Base-by-base conservation (phyloP, 345 rosid genomes). In the Toxicodendron radicans region DNA sequence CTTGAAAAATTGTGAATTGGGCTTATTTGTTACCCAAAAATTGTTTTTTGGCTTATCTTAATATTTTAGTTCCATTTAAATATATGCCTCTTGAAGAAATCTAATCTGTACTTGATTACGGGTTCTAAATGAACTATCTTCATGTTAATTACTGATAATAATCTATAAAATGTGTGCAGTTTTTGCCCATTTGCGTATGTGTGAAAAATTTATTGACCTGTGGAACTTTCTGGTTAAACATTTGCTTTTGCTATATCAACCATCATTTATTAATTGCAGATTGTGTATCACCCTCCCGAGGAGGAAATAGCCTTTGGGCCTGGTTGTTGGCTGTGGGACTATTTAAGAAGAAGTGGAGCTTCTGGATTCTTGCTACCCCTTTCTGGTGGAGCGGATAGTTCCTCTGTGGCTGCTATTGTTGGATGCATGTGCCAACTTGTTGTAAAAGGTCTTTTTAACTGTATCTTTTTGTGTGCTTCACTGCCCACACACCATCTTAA, bases 391-490 rank as follows among this genome's bases (percentile, higher is more conserved):
- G 98, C 97, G 70, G 97, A 93, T 72, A 93, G 99, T 84, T 95
- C 99, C 54, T 85, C 94, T 45, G 99, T 93, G 41, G 99, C 98
- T 77, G 98, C 99, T 64, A 93, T 95, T 60, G 99, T 95, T 84
- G 99, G 99, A 62, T 89, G 95, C 88, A 95, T 95, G 99, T 93
- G 99, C 80, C 98, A 95, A 78, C 95, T 95, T 75, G 97, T 95
- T 69, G 90, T 95, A 58, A 89, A 91, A 90, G 98, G 99, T 93
- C 58, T 73, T 49, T 23, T 76, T 43, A 57, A 14, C 52, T 32
- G 49, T 65, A 27, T 58, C 30, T 21, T 71, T 57, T 17, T 64
- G 21, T 64, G 46, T 38, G 4, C 35, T 56, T 66, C 10, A 16
- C 33, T 9, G n/a, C 45, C 71, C 53, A 45, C 16, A 1, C 12